These are phyloP conservation scores for Rutstroemia sp. DNA, from an alignment of 2,329 filamentous ascomycete genomes.

Conservation along the genomic window DNA sequence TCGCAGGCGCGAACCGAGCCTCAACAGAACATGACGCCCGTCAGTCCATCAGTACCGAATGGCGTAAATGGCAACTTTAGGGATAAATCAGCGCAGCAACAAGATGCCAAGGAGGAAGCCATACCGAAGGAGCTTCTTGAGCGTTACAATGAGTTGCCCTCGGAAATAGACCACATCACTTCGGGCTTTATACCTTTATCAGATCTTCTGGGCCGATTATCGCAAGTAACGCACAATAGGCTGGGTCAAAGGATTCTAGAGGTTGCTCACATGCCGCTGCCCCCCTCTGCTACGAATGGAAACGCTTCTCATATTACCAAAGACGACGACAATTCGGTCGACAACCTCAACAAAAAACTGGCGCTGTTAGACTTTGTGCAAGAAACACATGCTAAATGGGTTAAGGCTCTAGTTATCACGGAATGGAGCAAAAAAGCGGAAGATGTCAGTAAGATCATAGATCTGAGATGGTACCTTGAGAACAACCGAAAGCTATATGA, in stretches of 20 bases:
- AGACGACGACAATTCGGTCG: constrained; percentile 49
- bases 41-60: constrained; percentile 23
- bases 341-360: constrained; percentile 71
- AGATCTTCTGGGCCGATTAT: constrained; percentile 66
- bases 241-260: constrained; percentile 63
- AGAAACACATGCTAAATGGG: constrained; percentile 76
- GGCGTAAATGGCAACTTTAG: constrained; percentile 22
- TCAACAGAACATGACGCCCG: constrained; percentile 24
- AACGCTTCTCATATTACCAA: constrained; percentile 36
- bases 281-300: constrained; percentile 45
- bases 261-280: constrained; percentile 60
- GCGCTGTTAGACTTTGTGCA: constrained; percentile 71
- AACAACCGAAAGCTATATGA: constrained; percentile 54
- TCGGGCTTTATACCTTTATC: constrained; percentile 70
- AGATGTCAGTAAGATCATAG: constrained; percentile 80
- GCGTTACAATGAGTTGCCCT: constrained; percentile 51
- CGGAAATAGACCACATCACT: constrained; percentile 64
- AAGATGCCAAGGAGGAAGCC: constrained; percentile 13
- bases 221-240: constrained; percentile 76
- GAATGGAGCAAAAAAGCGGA: constrained; percentile 80
- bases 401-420: constrained; percentile 83
- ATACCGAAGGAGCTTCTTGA: constrained; percentile 24
- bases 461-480: constrained; percentile 70
- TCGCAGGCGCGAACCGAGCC: constrained; percentile 23
- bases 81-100: constrained; percentile 15